Evolutionary conservation across 768 basidiomycete species (phyloP), one percentile per base, ranked within the genome.

Genomic region (Lentinus tigrinus): DNA sequence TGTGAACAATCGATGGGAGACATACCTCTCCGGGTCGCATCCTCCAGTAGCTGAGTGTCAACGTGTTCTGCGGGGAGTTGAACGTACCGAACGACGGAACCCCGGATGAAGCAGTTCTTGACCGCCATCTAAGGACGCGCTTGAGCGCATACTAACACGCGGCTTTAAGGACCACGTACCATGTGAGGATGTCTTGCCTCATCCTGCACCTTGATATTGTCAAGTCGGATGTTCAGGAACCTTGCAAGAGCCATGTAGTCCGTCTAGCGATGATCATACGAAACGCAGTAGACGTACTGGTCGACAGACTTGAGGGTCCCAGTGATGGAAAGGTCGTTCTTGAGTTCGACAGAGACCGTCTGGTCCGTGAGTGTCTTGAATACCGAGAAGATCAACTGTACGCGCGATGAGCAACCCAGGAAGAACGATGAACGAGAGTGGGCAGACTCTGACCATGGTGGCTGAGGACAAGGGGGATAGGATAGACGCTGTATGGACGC

Each of bases 311-410:
- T 97, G 65, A 99, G 75, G 26, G 91, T 88, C 1, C 96, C 96
- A 10, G 91, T 93, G 73, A 99, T 97, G 19, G 91, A 94, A 53
- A 98, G 85, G 74, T 98, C 97, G 76, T 99, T 99, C 78, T 99
- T 99, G 69, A 99, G 86, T 73, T 98, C 95, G 63, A 97, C 95
- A 4, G 92, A 94, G 67, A 98, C 95, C 68, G 88, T 85, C 70
- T 98, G 96, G 75, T 98, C 95, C 10, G 95, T 98, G 31, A 99
- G 85, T 9, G 97, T 98, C 77, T 98, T 98, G 87, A 99, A 98
- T 26, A 98, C 95, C 44, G 95, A 98, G 78, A 93, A 94, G 64
- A 93, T 95, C 66, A 96, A 88, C 94, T 91, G 43, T 26, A 46
- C 6, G n/a, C 21, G 21, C 43, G 19, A 23, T 46, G 19, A 46